Evolutionary conservation across 1,284 basidiomycete genomes (phyloP).

Genomic region (Trichosporon inkin): DNA sequence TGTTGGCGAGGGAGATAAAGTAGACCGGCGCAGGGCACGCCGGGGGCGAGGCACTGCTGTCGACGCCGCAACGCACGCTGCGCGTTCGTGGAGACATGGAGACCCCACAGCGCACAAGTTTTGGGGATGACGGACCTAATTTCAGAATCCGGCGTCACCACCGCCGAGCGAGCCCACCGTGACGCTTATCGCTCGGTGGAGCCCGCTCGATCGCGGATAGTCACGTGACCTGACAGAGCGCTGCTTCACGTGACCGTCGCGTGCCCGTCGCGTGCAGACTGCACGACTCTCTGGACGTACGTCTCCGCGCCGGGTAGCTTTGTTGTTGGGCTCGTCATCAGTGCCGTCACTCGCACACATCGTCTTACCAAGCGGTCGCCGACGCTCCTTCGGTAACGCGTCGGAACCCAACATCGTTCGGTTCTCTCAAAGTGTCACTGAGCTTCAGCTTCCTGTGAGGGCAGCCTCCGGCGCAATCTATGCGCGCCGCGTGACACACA

Average conservation of each 20-base stretch:
- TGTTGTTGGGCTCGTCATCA: not conserved
- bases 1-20: constrained; percentile 1
- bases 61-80: not conserved
- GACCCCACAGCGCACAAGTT: constrained; percentile 5
- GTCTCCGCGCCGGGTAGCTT: too few species aligned
- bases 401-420: too few species aligned
- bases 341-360: constrained; percentile 3
- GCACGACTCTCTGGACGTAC: too few species aligned
- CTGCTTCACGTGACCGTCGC: too few species aligned
- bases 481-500: not conserved
- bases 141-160: too few species aligned
- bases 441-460: too few species aligned
- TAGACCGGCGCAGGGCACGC: not conserved
- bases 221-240: too few species aligned
- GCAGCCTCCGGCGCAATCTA: not conserved
- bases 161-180: not conserved
- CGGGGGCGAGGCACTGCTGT: not conserved
- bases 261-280: too few species aligned
- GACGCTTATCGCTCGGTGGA: not conserved
- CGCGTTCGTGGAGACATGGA: not conserved
- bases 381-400: too few species aligned
- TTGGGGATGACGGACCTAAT: constrained; percentile 8
- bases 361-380: not conserved
- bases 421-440: too few species aligned
- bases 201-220: too few species aligned